A percentile compares a stretch with the other conserved stretches of the same genome.
Conservation (phyloP, 192 early-diverging fungal species). For the Geranomyces michiganensis region DNA sequence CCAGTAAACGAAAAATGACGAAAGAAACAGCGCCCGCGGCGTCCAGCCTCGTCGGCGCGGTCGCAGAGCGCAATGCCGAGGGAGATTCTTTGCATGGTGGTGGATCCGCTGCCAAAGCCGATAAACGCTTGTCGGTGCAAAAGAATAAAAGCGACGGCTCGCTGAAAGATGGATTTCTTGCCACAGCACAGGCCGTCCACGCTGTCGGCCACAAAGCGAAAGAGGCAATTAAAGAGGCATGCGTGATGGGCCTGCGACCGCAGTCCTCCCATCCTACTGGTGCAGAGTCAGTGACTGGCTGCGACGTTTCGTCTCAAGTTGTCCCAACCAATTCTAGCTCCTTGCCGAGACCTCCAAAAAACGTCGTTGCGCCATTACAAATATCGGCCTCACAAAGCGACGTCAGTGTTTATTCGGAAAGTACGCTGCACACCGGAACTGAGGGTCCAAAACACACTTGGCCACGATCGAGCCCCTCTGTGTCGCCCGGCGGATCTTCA, state of each 20-base stretch:
- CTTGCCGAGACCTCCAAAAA: background rate
- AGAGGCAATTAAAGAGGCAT: slow-evolving; percentile 3
- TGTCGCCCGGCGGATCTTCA: background rate
- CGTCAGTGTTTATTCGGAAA: background rate
- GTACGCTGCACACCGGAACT: background rate
- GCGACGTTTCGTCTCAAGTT: background rate
- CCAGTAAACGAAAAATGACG: too few relatives aligned
- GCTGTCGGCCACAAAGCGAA: slow-evolving; percentile 15
- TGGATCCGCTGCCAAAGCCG: too few relatives aligned
- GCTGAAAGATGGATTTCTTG: slow-evolving; percentile 12
- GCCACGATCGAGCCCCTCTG: background rate
- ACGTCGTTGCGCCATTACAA: background rate
- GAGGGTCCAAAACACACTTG: background rate
- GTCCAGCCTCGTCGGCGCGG: too few relatives aligned
- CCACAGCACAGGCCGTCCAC: slow-evolving; percentile 21
- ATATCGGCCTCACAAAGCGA: background rate
- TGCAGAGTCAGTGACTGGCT: background rate
- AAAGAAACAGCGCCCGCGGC: too few relatives aligned
- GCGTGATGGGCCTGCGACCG: background rate
- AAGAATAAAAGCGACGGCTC: slow-evolving; percentile 16
- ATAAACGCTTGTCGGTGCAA: background rate
- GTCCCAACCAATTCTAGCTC: background rate
- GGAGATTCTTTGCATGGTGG: too few relatives aligned
- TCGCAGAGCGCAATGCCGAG: too few relatives aligned
- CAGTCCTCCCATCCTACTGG: background rate